Percentiles rank a stretch among this genome's conserved stretches.
Conservation (phyloP, 441 rosid genomes). For the Aleurites moluccanus region DNA sequence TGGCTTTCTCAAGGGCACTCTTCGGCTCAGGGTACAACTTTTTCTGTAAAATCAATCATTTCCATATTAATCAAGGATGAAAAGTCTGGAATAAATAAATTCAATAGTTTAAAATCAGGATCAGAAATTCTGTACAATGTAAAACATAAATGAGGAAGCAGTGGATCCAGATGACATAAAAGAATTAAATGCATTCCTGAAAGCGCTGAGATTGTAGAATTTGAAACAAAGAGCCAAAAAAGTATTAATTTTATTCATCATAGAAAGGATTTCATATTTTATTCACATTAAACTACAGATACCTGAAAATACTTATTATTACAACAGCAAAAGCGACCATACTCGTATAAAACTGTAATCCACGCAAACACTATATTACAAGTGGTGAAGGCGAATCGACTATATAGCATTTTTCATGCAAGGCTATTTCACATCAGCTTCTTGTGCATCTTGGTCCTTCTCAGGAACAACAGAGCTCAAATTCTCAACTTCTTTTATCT, state of each 20-base stretch:
- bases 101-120: neutral
- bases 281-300: neutral
- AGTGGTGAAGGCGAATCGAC: neutral
- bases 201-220: neutral
- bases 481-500: conserved; percentile 57
- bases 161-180: neutral
- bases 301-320: neutral
- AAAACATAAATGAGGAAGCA: neutral
- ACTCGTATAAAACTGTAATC: conserved; percentile 2
- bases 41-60: neutral
- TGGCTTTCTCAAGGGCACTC: conserved; percentile 49
- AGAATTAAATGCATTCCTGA: neutral
- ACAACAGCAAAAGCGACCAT: neutral
- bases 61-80: neutral
- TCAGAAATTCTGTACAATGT: neutral
- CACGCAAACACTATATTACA: neutral
- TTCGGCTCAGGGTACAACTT: conserved; percentile 47
- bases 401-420: neutral
- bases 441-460: conserved; percentile 17
- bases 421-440: conserved; percentile 8
- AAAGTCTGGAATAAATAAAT: neutral
- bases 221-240: neutral
- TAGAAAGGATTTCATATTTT: neutral
- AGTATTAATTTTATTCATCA: neutral
- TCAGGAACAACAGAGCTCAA: conserved; percentile 15